Conservation (phyloP, 805 yeast genomes). For the Monosporozyma aerobia region DNA sequence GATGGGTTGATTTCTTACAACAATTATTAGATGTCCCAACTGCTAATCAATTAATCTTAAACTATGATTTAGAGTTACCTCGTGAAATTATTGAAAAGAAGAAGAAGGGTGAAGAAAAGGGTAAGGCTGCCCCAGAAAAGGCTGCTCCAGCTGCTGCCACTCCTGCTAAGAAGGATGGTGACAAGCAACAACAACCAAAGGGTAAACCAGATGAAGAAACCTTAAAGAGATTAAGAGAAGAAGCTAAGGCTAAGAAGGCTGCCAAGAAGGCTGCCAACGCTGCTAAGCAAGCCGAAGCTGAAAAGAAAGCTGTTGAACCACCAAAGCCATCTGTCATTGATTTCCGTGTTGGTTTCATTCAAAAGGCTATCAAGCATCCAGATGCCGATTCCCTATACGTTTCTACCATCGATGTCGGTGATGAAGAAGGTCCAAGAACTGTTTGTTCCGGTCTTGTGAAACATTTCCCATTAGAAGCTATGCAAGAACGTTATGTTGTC, state of each 20-base stretch:
- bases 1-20: slow-evolving; percentile 91
- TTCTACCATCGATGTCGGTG: slow-evolving; percentile 95
- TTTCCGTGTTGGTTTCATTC: slow-evolving; percentile 91
- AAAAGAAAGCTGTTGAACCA: slow-evolving; percentile 40
- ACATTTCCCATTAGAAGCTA: slow-evolving; percentile 78
- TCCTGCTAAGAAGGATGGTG: slow-evolving; percentile 13
- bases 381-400: slow-evolving; percentile 95
- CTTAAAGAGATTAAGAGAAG: slow-evolving; percentile 39
- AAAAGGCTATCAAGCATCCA: slow-evolving; percentile 94
- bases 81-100: slow-evolving; percentile 58
- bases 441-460: slow-evolving; percentile 96
- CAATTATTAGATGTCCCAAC: slow-evolving; percentile 49
- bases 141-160: slow-evolving; percentile 4
- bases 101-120: slow-evolving; percentile 33
- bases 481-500: slow-evolving; percentile 90
- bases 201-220: slow-evolving; percentile 44
- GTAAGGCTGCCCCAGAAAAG: slow-evolving; percentile 6
- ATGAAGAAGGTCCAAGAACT: slow-evolving; percentile 93
- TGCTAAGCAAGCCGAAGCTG: slow-evolving; percentile 35
- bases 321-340: slow-evolving; percentile 81
- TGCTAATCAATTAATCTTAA: slow-evolving; percentile 47
- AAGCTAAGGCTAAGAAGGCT: slow-evolving; percentile 51
- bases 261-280: slow-evolving; percentile 50
- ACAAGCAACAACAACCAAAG: slow-evolving; percentile 27
- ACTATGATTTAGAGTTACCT: slow-evolving; percentile 56